Percentiles rank a stretch among this genome's conserved stretches.
phyloP scores from a whole-genome alignment of 768 basidiomycete genomes.

The Strobilomyces confusus region DNA sequence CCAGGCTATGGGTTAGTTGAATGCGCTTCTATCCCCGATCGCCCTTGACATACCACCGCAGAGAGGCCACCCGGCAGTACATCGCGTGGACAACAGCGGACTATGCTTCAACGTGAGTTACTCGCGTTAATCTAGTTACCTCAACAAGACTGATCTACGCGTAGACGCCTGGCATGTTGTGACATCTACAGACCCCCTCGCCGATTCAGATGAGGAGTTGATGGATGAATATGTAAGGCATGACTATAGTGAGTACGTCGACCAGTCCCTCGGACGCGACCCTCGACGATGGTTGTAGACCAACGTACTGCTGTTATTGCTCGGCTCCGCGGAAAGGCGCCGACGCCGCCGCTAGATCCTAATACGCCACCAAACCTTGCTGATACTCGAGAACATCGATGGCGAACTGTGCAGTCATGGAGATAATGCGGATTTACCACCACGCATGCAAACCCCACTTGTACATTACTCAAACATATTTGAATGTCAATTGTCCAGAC shows the following conservation, averaged over 20 bases:
- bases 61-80: conserved; percentile 14
- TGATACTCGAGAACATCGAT: conserved; percentile 32
- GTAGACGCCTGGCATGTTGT: conserved; percentile 74
- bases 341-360: conserved; percentile 40
- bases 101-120: conserved; percentile 44
- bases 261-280: not conserved
- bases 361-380: conserved; percentile 4
- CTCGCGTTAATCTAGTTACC: not conserved
- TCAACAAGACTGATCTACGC: not conserved
- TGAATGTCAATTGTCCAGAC: not conserved
- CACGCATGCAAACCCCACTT: not conserved
- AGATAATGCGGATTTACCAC: conserved; percentile 11
- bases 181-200: conserved; percentile 58
- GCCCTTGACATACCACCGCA: conserved; percentile 8
- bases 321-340: conserved; percentile 47
- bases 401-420: conserved; percentile 38
- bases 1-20: conserved; percentile 22
- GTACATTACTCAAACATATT: conserved; percentile 9
- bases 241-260: conserved; percentile 57
- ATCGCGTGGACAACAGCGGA: conserved; percentile 31
- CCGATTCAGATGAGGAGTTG: conserved; percentile 70
- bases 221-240: conserved; percentile 56
- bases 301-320: conserved; percentile 51
- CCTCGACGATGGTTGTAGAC: conserved; percentile 29
- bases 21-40: not conserved